Evolutionary conservation across 495 filamentous ascomycete genomes (phyloP).

Genomic region (Lepidopterella palustris): DNA sequence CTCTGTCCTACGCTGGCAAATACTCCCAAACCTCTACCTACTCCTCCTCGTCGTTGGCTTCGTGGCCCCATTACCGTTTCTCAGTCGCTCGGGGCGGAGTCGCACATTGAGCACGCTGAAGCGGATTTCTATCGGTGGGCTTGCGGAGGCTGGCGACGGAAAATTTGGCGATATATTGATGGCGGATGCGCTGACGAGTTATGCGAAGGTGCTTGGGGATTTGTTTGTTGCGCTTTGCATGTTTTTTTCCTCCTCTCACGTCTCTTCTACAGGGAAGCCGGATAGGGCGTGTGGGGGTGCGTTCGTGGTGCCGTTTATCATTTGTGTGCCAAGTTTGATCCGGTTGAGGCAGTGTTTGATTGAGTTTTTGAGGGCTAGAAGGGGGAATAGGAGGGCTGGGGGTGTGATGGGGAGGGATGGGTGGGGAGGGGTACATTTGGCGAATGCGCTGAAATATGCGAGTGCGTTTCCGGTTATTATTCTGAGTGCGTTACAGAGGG

Average conservation of each 20-base stretch:
- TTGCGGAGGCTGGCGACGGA: constrained; percentile 73
- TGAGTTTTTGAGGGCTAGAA: constrained; percentile 70
- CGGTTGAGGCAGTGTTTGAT: constrained; percentile 88
- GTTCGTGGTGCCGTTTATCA: constrained; percentile 69
- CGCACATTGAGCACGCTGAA: constrained; percentile 66
- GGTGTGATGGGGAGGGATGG: constrained; percentile 44
- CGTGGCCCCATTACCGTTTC: constrained; percentile 61
- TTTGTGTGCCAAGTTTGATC: constrained; percentile 74
- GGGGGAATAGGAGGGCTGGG: constrained; percentile 33
- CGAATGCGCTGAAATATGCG: constrained; percentile 89
- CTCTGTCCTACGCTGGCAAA: constrained; percentile 65
- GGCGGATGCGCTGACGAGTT: constrained; percentile 92
- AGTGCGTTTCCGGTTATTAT: constrained; percentile 88
- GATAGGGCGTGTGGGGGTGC: constrained; percentile 72
- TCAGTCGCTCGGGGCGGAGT: constrained; percentile 65
- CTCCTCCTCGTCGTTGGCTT: constrained; percentile 62
- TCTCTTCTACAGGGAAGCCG: constrained; percentile 72
- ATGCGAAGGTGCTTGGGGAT: constrained; percentile 85
- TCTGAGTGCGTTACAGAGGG: constrained; percentile 65
- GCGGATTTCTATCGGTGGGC: constrained; percentile 67
- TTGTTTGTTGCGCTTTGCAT: constrained; percentile 85
- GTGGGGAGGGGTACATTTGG: constrained; percentile 76
- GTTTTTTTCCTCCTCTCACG: constrained; percentile 62
- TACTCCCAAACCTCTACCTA: constrained; percentile 76
- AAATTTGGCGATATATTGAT: constrained; percentile 92